Percentiles rank a stretch among this genome's conserved stretches.
Evolutionary conservation across 306 rosid genomes (phyloP).

Genomic region (Vigna angularis): DNA sequence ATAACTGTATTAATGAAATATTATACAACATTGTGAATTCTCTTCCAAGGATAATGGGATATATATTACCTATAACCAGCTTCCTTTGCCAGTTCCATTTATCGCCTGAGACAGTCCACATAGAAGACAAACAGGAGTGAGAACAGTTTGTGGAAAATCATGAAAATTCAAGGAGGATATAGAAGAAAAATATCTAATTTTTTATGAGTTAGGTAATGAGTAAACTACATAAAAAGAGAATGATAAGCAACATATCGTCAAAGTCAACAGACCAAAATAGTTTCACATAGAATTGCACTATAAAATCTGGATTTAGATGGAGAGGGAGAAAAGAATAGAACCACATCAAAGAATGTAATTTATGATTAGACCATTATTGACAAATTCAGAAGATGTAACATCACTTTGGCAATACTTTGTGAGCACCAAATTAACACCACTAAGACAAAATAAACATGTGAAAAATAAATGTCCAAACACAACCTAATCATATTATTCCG

Average conservation of each 20-base stretch:
- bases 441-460: constrained; percentile 7
- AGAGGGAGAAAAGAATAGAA: neutral
- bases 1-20: neutral
- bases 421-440: neutral
- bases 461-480: neutral
- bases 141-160: constrained; percentile 13
- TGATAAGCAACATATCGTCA: constrained; percentile 29
- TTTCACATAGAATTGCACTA: neutral
- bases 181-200: neutral
- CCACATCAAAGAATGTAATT: neutral
- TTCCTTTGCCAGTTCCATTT: constrained; percentile 43
- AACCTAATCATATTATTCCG: neutral
- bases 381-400: constrained; percentile 6
- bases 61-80: constrained; percentile 44
- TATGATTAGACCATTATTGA: constrained; percentile 29
- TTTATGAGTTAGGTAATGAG: neutral
- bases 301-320: neutral
- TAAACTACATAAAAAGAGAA: neutral
- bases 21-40: neutral
- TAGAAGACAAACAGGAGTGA: constrained; percentile 32
- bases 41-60: constrained; percentile 4
- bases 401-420: neutral
- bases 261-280: constrained; percentile 25
- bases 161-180: constrained; percentile 7
- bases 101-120: constrained; percentile 55